Evolutionary conservation across 1,284 basidiomycete species (phyloP), one percentile per base, ranked within the genome.

Genomic region (Rhodotorula sp.): DNA sequence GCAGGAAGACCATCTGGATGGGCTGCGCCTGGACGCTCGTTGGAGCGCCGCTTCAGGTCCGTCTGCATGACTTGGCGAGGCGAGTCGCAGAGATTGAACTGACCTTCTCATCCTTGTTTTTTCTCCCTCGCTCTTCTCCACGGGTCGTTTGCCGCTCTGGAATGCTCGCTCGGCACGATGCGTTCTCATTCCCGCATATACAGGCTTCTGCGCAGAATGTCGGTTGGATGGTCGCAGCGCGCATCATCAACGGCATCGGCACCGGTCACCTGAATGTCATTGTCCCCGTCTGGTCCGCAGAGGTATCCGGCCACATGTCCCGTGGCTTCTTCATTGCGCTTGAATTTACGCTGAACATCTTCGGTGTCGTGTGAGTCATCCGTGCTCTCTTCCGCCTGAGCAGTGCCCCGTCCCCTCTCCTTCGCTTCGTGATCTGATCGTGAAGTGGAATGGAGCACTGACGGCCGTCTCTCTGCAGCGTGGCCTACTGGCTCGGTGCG

Each of bases 251-350:
- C 60, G 60, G 60, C 13, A 34, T 50, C 49, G 60, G 60, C 34
- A 61, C 60, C 23, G 49, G 60, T 34, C 60, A 61, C 49, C 48
- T 61, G 21, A 61, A 61, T 49, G 60, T 34, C 21, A 61, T 61
- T 13, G 60, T 61, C 21, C 60, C 60, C 19, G 60, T 61, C 34
- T 61, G 60, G 60, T 61, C 60, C 34, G 49, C 60, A 48, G 60
- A 61, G 23, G 52, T 49, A 10, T 42, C 34, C 34, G 60, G 60
- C 8, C 60, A 61, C 16, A 4, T 61, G 21, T 61, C 60, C 3
- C 60, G 60, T 34, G 60, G 60, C 23, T 61, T 61, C 60, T 61
- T 61, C 21, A 61, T 61, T 17, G 60, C 60, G 3, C 60, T 61
- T 23, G 60, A 61, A 42, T 61, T 61, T 34, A 52, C 60, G 0